Conservation (phyloP, 1,139 yeast species). For the Sugiyamaella paludigena region DNA sequence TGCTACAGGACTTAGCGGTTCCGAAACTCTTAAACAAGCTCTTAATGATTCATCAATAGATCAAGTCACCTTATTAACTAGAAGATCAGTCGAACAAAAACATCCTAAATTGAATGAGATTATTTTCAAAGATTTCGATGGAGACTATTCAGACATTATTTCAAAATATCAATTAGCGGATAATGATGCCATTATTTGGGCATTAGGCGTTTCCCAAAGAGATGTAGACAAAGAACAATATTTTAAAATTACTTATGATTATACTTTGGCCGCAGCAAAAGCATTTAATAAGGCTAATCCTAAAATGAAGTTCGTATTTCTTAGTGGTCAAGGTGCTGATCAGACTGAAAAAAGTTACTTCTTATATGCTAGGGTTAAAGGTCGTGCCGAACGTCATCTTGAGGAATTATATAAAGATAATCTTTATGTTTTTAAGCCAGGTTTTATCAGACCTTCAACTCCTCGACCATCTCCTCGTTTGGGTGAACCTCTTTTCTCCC, state of each 20-base stretch:
- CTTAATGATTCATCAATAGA: constrained; percentile 11
- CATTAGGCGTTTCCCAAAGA: constrained; percentile 15
- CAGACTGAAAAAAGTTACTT: constrained; percentile 12
- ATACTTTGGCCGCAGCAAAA: constrained; percentile 12
- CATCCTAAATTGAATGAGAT: constrained; percentile 15
- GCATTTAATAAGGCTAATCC: constrained; percentile 13
- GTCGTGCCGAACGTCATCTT: constrained; percentile 14
- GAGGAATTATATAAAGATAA: constrained; percentile 1
- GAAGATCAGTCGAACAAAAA: constrained; percentile 8
- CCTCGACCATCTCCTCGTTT: constrained; percentile 8
- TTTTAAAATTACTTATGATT: constrained; percentile 13
- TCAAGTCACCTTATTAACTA: constrained; percentile 12
- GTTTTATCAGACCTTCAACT: constrained; percentile 10
- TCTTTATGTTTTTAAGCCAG: constrained; percentile 13
- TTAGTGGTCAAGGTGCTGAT: constrained; percentile 18
- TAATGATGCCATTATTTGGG: constrained; percentile 16
- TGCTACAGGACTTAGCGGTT: constrained; percentile 14
- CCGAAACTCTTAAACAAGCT: constrained; percentile 7
- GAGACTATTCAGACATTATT: constrained; percentile 8
- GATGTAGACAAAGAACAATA: constrained; percentile 12
- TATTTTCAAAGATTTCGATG: constrained; percentile 11
- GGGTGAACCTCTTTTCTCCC: constrained; percentile 4
- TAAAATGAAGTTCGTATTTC: constrained; percentile 14
- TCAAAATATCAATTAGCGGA: constrained; percentile 1
- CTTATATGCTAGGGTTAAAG: constrained; percentile 12